Base-by-base conservation (phyloP, 176 grass and related monocot genomes). In the Urochloa ruziziensis region DNA sequence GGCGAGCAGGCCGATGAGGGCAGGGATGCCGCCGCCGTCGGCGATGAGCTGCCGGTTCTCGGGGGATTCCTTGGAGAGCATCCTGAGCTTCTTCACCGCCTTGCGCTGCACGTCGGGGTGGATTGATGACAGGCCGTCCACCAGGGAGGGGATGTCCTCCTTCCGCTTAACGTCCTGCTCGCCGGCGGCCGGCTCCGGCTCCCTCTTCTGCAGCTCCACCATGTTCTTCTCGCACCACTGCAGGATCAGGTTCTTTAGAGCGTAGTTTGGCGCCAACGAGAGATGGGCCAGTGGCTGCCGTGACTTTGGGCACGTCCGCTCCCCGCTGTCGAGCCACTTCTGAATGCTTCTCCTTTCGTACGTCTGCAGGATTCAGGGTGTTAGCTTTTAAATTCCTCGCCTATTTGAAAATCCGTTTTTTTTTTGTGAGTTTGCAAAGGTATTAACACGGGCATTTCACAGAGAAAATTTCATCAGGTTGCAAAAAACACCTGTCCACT, bases 161-260 rank as follows among this genome's bases (percentile, higher is more conserved):
- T 56, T 80, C 15, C 40, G 61, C 3, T 48, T 73, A 44, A 25
- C 73, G 33, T 62, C 78, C 63, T 40, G 73, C 60, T 84, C 86
- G 39, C 39, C 39, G 1, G 56, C 56, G 14, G 59, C 80, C 1
- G 77, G 83, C 37, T 89, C 77, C 12, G 83, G 66, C 57, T 91
- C 89, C 64, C 84, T 48, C 82, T 91, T 94, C 84, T 85, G 85
- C 36, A 91, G 80, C 67, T 94, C 92, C 33, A 94, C 89, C 62
- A 85, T 94, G 75, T 94, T 69, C 87, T 80, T 91, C 67, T 91
- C 89, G 79, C 92, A 91, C 92, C 92, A 94, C 36, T 94, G 81
- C 43, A 89, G 57, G 66, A 94, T 94, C 33, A 91, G 24, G 78
- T 88, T 94, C 67, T 89, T 91, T 10, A 91, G 44, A 43, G 92